These are phyloP conservation scores for Fusarium papillatum DNA, from an alignment of 2,329 filamentous ascomycete species.

Conservation along the genomic window DNA sequence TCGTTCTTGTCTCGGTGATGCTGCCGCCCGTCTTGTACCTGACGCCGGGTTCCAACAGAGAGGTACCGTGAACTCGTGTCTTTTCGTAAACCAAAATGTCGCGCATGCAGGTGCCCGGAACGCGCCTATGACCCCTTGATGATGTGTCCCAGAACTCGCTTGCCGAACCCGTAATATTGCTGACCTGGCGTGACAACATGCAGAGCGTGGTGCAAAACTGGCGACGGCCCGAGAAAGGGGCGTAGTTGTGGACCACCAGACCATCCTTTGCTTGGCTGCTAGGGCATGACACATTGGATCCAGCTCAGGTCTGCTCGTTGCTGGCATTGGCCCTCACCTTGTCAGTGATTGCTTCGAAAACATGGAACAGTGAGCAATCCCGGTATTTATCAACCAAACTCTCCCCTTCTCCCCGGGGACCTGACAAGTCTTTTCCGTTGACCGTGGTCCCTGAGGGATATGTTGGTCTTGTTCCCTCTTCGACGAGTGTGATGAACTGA, in stretches of 20 bases:
- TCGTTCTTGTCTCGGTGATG: not conserved
- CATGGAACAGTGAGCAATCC: slow-evolving; percentile 76
- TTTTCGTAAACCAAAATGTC: not conserved
- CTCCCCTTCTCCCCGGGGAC: slow-evolving; percentile 14
- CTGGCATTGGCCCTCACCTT: slow-evolving; percentile 47
- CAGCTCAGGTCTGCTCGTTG: slow-evolving; percentile 24
- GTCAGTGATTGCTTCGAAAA: slow-evolving; percentile 76
- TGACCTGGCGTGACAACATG: slow-evolving; percentile 19
- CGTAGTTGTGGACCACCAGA: slow-evolving; percentile 16
- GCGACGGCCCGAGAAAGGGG: slow-evolving; percentile 33
- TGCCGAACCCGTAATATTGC: slow-evolving; percentile 1
- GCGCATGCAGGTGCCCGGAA: slow-evolving; percentile 5
- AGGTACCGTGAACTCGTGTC: not conserved
- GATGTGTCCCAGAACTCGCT: slow-evolving; percentile 4
- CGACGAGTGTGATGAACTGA: slow-evolving; percentile 89
- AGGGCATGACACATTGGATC: slow-evolving; percentile 6
- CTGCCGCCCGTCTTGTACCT: not conserved
- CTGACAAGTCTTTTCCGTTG: slow-evolving; percentile 67
- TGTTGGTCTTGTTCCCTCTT: slow-evolving; percentile 75
- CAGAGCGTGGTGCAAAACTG: slow-evolving; percentile 14
- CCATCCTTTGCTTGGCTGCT: slow-evolving; percentile 5
- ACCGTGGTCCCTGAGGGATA: slow-evolving; percentile 79
- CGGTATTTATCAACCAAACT: slow-evolving; percentile 79
- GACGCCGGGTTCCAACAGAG: not conserved
- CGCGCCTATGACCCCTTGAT: not conserved